Base-by-base conservation (phyloP, 768 basidiomycete species). In the Pleurotus ostreatus region DNA sequence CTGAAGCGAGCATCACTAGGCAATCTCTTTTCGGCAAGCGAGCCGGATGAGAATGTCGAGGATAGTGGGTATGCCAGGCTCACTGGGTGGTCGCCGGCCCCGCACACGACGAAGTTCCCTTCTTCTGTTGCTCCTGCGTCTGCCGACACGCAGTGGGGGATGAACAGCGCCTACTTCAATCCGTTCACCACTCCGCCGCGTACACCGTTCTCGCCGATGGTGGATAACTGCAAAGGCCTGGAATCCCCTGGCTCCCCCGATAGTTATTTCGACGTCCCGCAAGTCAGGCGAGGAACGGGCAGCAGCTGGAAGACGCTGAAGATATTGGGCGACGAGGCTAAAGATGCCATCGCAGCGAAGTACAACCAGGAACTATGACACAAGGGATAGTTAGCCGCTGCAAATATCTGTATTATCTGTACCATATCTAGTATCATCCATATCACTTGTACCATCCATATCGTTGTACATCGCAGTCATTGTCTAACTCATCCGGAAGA, bases 161-260 rank as follows among this genome's bases (percentile, higher is more conserved):
- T 4, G 30, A 11, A 11, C 9, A 34, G 30, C 30, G 4, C 30
- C 23, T 25, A 5, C 23, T 5, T 25, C 30, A 25, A 53, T 22
- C 51, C 51, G 22, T 53, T 53, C 51, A n/a, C n/a, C 16, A 53
- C 51, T 13, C 51, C 51, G 6, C 51, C 51, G 11, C 51, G 51
- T 11, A 53, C 51, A 5, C 51, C 51, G n/a, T 39, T 53, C n/a
- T 40, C 51, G 38, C 51, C 51, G 8, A 5, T 15, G n/a, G 15
- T 37, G 39, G 51, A 53, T 8, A 41, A 25, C 15, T 13, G 5
- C 13, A 4, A 5, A 15, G 15, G 12, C n/a, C n/a, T 15, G 16
- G 51, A 53, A 18, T 40, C 37, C 38, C 51, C 51, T 5, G 11
- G 16, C 20, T 53, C 51, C n/a, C 51, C 39, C n/a, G 51, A 53